A percentile compares a stretch with the other conserved stretches of the same genome.
These are phyloP conservation scores for Phytophthora sp. DNA, from an alignment of 352 stramenopile genomes.

Conservation along the genomic window DNA sequence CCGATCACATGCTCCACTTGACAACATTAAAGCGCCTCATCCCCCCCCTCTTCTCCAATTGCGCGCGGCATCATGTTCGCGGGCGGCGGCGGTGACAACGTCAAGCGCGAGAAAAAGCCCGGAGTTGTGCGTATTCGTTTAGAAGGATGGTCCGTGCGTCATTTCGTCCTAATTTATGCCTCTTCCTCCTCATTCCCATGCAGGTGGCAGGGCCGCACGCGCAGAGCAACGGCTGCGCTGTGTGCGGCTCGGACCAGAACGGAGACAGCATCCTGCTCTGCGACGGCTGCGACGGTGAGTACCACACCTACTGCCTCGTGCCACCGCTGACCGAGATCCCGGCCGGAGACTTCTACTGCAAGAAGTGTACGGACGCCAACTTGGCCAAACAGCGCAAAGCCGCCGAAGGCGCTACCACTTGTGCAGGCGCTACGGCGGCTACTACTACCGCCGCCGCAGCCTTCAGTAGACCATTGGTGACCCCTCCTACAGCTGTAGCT, in stretches of 20 bases:
- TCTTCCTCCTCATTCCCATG: neutral
- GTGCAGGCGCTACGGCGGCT: too few species aligned
- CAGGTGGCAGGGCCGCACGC: constrained; percentile 34
- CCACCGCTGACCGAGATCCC: constrained; percentile 78
- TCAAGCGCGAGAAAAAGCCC: constrained; percentile 28
- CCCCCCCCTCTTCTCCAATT: neutral
- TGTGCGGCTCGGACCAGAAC: constrained; percentile 77
- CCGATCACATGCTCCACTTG: neutral
- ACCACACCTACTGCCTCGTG: constrained; percentile 86
- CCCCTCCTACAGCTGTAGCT: neutral
- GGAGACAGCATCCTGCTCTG: constrained; percentile 84
- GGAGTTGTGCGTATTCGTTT: constrained; percentile 20
- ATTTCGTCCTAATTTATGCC: neutral
- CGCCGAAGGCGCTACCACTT: constrained; percentile 13
- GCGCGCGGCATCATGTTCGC: constrained; percentile 21
- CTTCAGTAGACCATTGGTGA: neutral
- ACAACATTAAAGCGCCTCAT: neutral
- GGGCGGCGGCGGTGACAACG: constrained; percentile 13
- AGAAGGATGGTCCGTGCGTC: neutral
- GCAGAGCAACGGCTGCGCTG: constrained; percentile 62
- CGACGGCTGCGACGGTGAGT: constrained; percentile 87
- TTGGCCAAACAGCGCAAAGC: constrained; percentile 51
- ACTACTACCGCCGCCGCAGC: neutral
- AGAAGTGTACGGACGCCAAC: constrained; percentile 62
- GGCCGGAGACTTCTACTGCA: constrained; percentile 83